A percentile compares a stretch with the other conserved stretches of the same genome.
These are phyloP conservation scores for Rosa hybrid DNA, from an alignment of 331 rosid genomes.

Conservation along the genomic window DNA sequence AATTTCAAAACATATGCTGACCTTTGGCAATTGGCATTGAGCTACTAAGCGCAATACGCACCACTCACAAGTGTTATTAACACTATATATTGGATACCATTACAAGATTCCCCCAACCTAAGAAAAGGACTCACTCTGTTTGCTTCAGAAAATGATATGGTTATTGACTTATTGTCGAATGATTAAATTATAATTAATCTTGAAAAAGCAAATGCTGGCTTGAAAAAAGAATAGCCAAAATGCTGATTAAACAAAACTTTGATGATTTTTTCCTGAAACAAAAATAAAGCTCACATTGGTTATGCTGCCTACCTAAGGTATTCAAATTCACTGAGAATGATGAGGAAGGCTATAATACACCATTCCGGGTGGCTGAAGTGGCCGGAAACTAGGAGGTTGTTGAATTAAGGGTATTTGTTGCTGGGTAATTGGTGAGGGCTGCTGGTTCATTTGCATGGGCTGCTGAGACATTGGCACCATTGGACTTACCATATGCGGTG, in stretches of 20 bases:
- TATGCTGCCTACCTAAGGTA: slow-evolving; percentile 18
- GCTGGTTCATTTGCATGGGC: slow-evolving; percentile 49
- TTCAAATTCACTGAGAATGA: slow-evolving; percentile 48
- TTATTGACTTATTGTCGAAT: not conserved
- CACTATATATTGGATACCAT: not conserved
- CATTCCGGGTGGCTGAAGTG: slow-evolving; percentile 80
- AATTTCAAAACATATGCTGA: not conserved
- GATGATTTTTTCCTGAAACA: slow-evolving; percentile 21
- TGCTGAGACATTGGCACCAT: slow-evolving; percentile 63
- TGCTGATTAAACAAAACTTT: slow-evolving; percentile 14
- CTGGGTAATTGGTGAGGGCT: slow-evolving; percentile 36
- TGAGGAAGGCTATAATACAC: slow-evolving; percentile 65
- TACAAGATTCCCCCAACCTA: not conserved
- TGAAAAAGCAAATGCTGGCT: not conserved
- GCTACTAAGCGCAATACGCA: not conserved
- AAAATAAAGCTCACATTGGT: slow-evolving; percentile 17
- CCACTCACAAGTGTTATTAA: not conserved
- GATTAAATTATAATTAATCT: not conserved
- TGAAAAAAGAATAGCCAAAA: not conserved
- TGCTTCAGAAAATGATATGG: not conserved
- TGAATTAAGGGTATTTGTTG: slow-evolving; percentile 53
- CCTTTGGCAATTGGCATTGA: not conserved
- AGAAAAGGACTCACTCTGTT: not conserved
- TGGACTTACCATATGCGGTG: slow-evolving; percentile 55
- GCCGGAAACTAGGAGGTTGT: slow-evolving; percentile 72